Evolutionary conservation across 1,284 basidiomycete genomes (phyloP).

Genomic region (Tylopilus sp.): DNA sequence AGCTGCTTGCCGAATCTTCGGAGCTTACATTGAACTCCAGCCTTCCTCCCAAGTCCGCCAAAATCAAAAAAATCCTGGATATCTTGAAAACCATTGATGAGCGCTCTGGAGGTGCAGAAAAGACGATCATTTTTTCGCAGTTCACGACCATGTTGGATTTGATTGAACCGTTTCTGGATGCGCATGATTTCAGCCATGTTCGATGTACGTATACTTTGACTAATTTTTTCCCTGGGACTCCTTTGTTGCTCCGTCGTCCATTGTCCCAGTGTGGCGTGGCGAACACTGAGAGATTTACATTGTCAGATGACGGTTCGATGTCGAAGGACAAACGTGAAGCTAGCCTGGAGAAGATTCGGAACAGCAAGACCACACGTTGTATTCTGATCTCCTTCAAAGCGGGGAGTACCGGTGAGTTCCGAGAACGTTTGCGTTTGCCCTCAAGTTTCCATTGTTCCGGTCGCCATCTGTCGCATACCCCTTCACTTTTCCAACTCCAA

Average conservation of each 20-base stretch:
- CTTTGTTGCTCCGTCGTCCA: background rate
- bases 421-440: background rate
- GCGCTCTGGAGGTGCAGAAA: conserved; percentile 64
- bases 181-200: conserved; percentile 66
- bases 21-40: conserved; percentile 31
- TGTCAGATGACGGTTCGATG: conserved; percentile 85
- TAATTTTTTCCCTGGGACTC: background rate
- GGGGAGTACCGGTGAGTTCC: conserved; percentile 74
- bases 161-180: conserved; percentile 76
- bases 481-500: background rate
- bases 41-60: conserved; percentile 73
- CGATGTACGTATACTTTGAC: conserved; percentile 64
- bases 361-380: conserved; percentile 53
- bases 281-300: conserved; percentile 4
- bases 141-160: conserved; percentile 91
- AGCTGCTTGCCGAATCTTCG: conserved; percentile 44
- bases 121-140: conserved; percentile 89
- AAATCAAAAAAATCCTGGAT: conserved; percentile 80
- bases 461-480: background rate
- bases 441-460: background rate
- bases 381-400: conserved; percentile 98
- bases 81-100: conserved; percentile 67
- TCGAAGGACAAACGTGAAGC: conserved; percentile 69
- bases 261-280: background rate
- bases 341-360: conserved; percentile 72